Conservation (phyloP, 164 flowering plant genomes). For the Cinnamomum chago region DNA sequence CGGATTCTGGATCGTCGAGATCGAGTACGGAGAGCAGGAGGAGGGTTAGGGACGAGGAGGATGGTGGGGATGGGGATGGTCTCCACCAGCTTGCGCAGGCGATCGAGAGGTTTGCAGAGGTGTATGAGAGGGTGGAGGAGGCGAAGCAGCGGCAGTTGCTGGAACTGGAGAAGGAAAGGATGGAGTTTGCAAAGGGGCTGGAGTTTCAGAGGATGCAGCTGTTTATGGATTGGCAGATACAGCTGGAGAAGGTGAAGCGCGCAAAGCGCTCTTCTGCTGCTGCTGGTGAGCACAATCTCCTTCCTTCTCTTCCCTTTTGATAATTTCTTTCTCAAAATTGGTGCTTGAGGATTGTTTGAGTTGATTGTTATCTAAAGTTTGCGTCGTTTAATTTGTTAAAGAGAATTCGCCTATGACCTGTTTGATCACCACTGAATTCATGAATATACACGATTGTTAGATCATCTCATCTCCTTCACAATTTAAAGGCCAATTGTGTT, state of each 20-base stretch:
- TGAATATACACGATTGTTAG: too few species aligned
- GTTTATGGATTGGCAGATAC: constrained; percentile 77
- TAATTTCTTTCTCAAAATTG: too few species aligned
- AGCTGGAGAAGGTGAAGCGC: constrained; percentile 71
- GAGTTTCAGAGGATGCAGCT: constrained; percentile 82
- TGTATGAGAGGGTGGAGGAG: constrained; percentile 73
- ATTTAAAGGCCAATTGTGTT: too few species aligned
- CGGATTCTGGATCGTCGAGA: constrained; percentile 21
- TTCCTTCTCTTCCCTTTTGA: too few species aligned
- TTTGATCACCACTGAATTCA: too few species aligned
- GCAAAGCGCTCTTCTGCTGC: constrained; percentile 41
- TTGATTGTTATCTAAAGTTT: too few species aligned
- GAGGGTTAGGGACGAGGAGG: constrained; percentile 25
- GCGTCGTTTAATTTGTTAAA: too few species aligned
- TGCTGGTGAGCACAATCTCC: constrained; percentile 7
- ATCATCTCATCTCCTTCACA: too few species aligned
- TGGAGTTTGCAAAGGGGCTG: constrained; percentile 71
- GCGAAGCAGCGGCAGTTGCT: constrained; percentile 71
- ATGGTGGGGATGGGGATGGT: constrained; percentile 47
- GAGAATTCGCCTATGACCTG: too few species aligned
- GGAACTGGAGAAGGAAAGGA: constrained; percentile 82
- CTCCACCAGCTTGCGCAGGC: constrained; percentile 59
- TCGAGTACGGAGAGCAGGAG: constrained; percentile 26
- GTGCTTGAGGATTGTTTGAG: too few species aligned
- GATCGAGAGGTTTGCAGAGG: constrained; percentile 60